Conservation (phyloP, 371 early-diverging fungal species). For the Mortierella sp. region DNA sequence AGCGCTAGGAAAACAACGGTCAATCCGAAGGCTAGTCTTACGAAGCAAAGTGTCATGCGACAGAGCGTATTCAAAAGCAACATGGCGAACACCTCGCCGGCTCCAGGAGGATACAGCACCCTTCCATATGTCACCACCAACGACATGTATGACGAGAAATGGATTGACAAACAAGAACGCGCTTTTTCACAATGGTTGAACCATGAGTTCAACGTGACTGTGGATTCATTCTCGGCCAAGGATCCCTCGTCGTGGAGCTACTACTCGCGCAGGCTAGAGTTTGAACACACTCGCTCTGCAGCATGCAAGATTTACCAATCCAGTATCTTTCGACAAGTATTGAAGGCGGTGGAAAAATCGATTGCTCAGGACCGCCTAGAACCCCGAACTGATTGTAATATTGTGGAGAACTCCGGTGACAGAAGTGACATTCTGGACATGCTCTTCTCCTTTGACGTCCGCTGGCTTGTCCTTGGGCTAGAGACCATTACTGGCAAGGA, state of each 20-base stretch:
- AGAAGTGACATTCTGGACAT: slow-evolving; percentile 49
- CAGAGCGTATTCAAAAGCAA: slow-evolving; percentile 14
- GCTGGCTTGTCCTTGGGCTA: slow-evolving; percentile 55
- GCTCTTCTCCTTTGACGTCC: slow-evolving; percentile 52
- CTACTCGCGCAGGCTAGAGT: slow-evolving; percentile 50
- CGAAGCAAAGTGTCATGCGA: slow-evolving; percentile 39
- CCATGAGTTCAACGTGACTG: slow-evolving; percentile 51
- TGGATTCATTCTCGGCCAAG: slow-evolving; percentile 37
- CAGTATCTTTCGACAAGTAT: slow-evolving; percentile 38
- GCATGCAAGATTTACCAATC: slow-evolving; percentile 55
- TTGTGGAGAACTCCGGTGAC: slow-evolving; percentile 37
- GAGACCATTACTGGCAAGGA: slow-evolving; percentile 51
- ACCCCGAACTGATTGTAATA: slow-evolving; percentile 34
- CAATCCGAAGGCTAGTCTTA: slow-evolving; percentile 11
- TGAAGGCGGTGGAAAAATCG: slow-evolving; percentile 48
- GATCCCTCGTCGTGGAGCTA: slow-evolving; percentile 54
- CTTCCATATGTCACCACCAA: slow-evolving; percentile 53
- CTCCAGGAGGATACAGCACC: slow-evolving; percentile 44
- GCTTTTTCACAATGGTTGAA: slow-evolving; percentile 55
- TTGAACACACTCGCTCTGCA: slow-evolving; percentile 44
- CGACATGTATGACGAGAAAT: slow-evolving; percentile 56
- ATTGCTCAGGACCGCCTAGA: slow-evolving; percentile 42
- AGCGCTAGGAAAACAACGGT: not conserved
- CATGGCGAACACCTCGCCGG: slow-evolving; percentile 4
- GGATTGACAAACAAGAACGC: slow-evolving; percentile 57